These are phyloP conservation scores for Petunia axillaris DNA, from an alignment of 257 asterid genomes.

Conservation along the genomic window DNA sequence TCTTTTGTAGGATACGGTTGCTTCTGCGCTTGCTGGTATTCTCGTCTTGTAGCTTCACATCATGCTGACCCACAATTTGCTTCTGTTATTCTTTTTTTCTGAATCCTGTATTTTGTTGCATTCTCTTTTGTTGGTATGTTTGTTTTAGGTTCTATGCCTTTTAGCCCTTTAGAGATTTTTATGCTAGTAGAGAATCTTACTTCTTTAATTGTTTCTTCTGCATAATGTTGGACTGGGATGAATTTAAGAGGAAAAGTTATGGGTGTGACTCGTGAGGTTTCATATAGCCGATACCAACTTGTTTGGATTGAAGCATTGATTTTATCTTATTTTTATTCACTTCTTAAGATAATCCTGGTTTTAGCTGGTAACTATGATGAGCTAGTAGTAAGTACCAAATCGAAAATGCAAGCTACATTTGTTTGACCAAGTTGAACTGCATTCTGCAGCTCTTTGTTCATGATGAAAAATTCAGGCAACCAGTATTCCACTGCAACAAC, in stretches of 20 bases:
- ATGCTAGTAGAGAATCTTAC: too few species aligned
- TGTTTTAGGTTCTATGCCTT: neutral
- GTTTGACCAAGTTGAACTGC: conserved; percentile 14
- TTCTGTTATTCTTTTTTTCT: neutral
- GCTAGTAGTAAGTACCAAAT: neutral
- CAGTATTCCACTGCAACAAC: conserved; percentile 89
- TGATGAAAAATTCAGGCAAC: conserved; percentile 83
- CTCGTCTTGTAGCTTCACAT: neutral
- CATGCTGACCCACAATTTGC: neutral
- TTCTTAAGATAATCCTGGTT: neutral
- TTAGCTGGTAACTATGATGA: neutral
- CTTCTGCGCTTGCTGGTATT: neutral
- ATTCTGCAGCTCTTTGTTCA: conserved; percentile 72
- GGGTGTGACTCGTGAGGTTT: too few species aligned
- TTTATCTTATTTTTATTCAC: too few species aligned
- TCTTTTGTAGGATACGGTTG: neutral
- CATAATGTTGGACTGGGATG: too few species aligned
- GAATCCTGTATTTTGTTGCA: neutral
- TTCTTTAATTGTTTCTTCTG: too few species aligned
- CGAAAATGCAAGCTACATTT: conserved; percentile 3
- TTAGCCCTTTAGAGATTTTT: too few species aligned
- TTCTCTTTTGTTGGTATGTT: neutral
- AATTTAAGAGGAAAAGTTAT: too few species aligned
- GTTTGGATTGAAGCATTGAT: neutral
- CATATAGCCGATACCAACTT: neutral